A percentile compares a stretch with the other conserved stretches of the same genome.
phyloP scores from a whole-genome alignment of 2,329 filamentous ascomycete species.

The Neurospora crassa region DNA sequence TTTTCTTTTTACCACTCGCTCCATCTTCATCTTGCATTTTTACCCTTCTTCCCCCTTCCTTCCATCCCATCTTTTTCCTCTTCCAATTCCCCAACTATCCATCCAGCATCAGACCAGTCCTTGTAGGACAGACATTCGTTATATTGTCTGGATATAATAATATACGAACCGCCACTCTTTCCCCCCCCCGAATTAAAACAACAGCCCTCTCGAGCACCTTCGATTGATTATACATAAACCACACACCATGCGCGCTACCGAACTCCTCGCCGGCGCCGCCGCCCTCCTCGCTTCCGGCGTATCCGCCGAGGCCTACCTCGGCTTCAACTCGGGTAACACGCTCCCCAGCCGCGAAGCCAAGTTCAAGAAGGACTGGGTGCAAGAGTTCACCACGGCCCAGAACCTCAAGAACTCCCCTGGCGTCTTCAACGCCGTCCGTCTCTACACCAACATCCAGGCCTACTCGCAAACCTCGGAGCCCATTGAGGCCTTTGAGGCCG shows the following conservation, averaged over 20 bases:
- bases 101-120: neutral
- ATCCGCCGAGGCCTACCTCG: constrained; percentile 36
- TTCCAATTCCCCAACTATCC: neutral
- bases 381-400: constrained; percentile 35
- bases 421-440: constrained; percentile 47
- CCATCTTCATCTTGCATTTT: neutral
- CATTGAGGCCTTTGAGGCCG: constrained; percentile 69
- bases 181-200: neutral
- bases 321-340: constrained; percentile 43
- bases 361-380: constrained; percentile 39
- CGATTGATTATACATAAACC: neutral
- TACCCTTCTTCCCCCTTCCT: neutral
- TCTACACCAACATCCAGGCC: constrained; percentile 60
- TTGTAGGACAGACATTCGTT: neutral
- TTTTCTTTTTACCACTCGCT: no score
- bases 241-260: constrained; percentile 31
- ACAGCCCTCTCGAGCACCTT: neutral
- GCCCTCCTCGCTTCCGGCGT: constrained; percentile 30
- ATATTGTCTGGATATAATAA: neutral
- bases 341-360: constrained; percentile 38
- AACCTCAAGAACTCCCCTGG: constrained; percentile 37
- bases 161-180: neutral
- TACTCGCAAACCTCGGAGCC: constrained; percentile 67
- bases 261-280: constrained; percentile 28
- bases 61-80: neutral